A percentile compares a stretch with the other conserved stretches of the same genome.
Evolutionary conservation across 169 alveolate species (phyloP).

Genomic region (Amoebophrya sp.): DNA sequence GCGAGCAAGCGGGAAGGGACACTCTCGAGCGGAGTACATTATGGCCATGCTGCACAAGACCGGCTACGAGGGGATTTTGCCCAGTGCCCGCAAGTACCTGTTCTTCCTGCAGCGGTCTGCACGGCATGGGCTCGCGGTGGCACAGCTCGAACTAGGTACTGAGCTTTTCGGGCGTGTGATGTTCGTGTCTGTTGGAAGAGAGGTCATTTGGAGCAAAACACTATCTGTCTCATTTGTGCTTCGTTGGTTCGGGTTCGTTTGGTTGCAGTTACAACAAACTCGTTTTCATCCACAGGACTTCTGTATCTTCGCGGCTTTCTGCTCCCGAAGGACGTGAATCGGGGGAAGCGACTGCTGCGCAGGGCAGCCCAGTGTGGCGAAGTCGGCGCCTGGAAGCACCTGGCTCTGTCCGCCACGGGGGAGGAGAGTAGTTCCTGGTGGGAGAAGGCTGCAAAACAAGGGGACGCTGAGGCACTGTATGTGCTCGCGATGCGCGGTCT

Average conservation of each 20-base stretch:
- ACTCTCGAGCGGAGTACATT: not conserved
- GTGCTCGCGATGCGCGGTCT: not conserved
- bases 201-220: too few relatives aligned
- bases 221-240: too few relatives aligned
- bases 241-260: too few relatives aligned
- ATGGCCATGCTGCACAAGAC: not conserved
- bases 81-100: not conserved
- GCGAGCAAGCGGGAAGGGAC: not conserved
- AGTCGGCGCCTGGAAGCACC: not conserved
- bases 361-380: not conserved
- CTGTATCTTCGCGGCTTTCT: not conserved
- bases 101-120: not conserved
- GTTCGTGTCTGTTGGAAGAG: too few relatives aligned
- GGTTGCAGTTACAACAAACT: too few relatives aligned
- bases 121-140: not conserved
- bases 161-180: too few relatives aligned
- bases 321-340: not conserved
- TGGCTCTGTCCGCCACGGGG: not conserved
- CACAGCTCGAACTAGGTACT: not conserved
- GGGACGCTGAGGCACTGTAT: not conserved
- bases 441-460: not conserved
- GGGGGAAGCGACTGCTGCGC: not conserved
- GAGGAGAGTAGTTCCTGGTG: not conserved
- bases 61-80: not conserved
- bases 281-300: not conserved